Evolutionary conservation across 2,329 filamentous ascomycete genomes (phyloP).

Genomic region (Cryphonectria parasitica): DNA sequence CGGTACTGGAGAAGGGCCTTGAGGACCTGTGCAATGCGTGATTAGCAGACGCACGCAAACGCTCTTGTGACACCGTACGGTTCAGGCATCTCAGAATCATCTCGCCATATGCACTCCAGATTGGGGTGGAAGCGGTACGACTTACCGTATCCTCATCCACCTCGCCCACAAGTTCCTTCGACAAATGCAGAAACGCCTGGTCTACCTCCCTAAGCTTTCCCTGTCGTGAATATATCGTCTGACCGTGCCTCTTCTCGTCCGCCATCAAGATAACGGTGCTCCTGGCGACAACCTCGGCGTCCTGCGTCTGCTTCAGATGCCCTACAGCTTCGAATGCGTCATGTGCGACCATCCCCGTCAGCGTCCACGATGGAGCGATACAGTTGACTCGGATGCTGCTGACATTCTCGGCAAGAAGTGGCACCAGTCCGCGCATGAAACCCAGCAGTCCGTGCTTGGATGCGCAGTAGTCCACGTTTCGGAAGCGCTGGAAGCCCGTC

Average conservation of each 20-base stretch:
- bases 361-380: constrained; percentile 59
- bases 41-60: background rate
- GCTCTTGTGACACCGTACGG: background rate
- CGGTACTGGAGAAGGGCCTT: background rate
- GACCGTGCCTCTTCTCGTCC: constrained; percentile 51
- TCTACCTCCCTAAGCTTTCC: constrained; percentile 59
- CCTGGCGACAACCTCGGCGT: constrained; percentile 50
- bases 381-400: constrained; percentile 54
- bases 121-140: background rate
- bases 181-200: constrained; percentile 44
- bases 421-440: constrained; percentile 8
- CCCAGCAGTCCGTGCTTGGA: constrained; percentile 13
- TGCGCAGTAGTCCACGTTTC: constrained; percentile 7
- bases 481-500: background rate
- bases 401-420: background rate
- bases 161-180: constrained; percentile 37
- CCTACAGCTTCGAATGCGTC: constrained; percentile 41
- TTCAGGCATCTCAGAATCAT: background rate
- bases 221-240: constrained; percentile 53
- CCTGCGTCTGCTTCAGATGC: constrained; percentile 47
- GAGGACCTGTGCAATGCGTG: background rate
- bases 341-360: constrained; percentile 49
- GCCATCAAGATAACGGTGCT: constrained; percentile 55
- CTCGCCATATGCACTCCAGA: no score
- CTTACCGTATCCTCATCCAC: constrained; percentile 18